Evolutionary conservation across 2,329 filamentous ascomycete species (phyloP).

Genomic region (Zymoseptoria tritici): DNA sequence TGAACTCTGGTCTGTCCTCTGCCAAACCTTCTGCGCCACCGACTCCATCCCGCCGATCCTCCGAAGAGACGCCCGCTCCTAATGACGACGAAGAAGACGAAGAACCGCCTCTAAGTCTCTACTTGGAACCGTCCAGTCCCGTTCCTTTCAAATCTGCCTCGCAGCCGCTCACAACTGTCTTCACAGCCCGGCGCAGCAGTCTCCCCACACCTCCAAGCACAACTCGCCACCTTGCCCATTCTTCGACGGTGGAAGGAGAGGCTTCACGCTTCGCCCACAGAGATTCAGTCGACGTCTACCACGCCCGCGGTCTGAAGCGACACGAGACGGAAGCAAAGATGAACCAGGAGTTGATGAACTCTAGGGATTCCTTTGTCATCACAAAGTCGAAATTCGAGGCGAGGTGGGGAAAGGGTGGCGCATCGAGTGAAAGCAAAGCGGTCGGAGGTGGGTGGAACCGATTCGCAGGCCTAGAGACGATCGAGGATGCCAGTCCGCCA

Average conservation of each 20-base stretch:
- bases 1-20: constrained; percentile 6
- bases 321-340: constrained; percentile 13
- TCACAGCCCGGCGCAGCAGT: constrained; percentile 9
- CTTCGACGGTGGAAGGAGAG: constrained; percentile 3
- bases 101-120: constrained; percentile 1
- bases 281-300: constrained; percentile 26
- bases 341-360: constrained; percentile 18
- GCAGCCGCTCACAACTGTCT: not conserved
- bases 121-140: not conserved
- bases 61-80: not conserved
- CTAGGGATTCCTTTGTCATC: constrained; percentile 24
- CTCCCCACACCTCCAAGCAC: constrained; percentile 13
- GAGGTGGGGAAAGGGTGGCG: constrained; percentile 10
- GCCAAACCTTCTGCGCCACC: constrained; percentile 1
- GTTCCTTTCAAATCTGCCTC: not conserved
- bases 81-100: constrained; percentile 7
- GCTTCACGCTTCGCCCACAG: constrained; percentile 22
- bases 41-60: constrained; percentile 3
- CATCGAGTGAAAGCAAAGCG: not conserved
- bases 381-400: constrained; percentile 20
- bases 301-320: constrained; percentile 9
- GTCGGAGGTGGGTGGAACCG: constrained; percentile 7
- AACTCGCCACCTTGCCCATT: not conserved
- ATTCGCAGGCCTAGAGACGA: constrained; percentile 23
- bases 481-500: constrained; percentile 27